phyloP scores from a whole-genome alignment of 495 filamentous ascomycete species.

The Bryoglossum gracile region DNA sequence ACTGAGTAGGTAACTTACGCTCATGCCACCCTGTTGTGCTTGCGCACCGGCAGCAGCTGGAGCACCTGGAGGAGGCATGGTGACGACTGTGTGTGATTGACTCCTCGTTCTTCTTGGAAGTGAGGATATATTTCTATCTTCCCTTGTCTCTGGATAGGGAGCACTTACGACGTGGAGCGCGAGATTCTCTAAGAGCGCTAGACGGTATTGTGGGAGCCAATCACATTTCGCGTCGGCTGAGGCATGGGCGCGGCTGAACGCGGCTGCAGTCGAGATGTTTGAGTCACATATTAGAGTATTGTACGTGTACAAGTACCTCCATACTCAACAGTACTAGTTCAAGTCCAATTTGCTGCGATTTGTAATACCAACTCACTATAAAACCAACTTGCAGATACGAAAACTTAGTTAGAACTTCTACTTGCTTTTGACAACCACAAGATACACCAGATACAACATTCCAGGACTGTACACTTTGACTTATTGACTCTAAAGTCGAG shows the following conservation, averaged over 20 bases:
- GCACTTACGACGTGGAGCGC: neutral
- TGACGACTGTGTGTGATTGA: neutral
- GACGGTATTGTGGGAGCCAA: no score
- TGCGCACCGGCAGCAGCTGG: slow-evolving; percentile 20
- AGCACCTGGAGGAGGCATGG: slow-evolving; percentile 24
- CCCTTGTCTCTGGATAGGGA: neutral
- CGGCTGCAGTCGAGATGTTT: neutral
- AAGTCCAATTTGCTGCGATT: no score
- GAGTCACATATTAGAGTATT: neutral
- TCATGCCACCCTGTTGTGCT: slow-evolving; percentile 20
- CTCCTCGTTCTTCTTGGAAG: neutral
- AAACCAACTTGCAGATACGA: no score
- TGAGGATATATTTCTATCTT: neutral
- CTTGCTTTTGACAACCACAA: no score
- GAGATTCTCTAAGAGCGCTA: no score
- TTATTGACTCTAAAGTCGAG: neutral
- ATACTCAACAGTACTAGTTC: no score
- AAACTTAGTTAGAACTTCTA: no score
- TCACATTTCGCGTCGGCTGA: slow-evolving; percentile 8
- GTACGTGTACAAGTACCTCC: no score
- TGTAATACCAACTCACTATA: no score
- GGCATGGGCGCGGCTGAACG: slow-evolving; percentile 13
- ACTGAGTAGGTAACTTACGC: slow-evolving; percentile 14
- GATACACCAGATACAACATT: no score
- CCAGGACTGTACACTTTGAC: neutral